Conservation (phyloP, 2,329 filamentous ascomycete species). For the Fusarium tuaranense region DNA sequence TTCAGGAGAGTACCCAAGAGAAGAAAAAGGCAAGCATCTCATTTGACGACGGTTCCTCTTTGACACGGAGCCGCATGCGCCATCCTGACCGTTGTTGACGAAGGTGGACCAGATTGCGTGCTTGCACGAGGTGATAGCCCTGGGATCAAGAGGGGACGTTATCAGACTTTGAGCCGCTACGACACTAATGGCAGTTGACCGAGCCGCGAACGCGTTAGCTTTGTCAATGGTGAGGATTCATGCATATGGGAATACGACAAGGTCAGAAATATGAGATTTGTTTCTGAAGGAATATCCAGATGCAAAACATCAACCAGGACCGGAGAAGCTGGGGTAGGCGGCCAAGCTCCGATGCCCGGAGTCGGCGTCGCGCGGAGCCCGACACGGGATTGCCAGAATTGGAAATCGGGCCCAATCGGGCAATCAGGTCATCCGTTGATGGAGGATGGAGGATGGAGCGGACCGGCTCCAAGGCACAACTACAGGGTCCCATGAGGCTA, state of each 20-base stretch:
- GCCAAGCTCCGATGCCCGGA: constrained; percentile 34
- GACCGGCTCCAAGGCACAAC: constrained; percentile 15
- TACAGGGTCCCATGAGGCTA: constrained; percentile 30
- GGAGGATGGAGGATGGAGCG: constrained; percentile 15
- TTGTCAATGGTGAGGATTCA: background rate
- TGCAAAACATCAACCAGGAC: background rate
- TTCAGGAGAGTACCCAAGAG: background rate
- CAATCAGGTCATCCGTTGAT: constrained; percentile 32
- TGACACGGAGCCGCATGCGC: constrained; percentile 13
- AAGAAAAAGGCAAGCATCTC: constrained; percentile 1
- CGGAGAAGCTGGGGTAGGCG: constrained; percentile 2
- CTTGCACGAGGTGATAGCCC: constrained; percentile 25
- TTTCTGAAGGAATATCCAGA: background rate
- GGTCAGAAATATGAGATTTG: background rate
- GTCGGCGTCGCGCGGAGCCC: constrained; percentile 35
- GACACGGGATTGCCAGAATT: constrained; percentile 37
- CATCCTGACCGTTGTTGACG: constrained; percentile 29
- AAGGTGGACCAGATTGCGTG: constrained; percentile 44
- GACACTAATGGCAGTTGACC: constrained; percentile 10
- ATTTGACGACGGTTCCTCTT: constrained; percentile 7
- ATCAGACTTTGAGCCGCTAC: constrained; percentile 7
- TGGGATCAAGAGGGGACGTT: constrained; percentile 4
- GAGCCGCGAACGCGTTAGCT: constrained; percentile 2
- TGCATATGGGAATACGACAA: background rate
- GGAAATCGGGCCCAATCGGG: constrained; percentile 22